phyloP scores from a whole-genome alignment of 495 filamentous ascomycete species.

The Podospora sp. region DNA sequence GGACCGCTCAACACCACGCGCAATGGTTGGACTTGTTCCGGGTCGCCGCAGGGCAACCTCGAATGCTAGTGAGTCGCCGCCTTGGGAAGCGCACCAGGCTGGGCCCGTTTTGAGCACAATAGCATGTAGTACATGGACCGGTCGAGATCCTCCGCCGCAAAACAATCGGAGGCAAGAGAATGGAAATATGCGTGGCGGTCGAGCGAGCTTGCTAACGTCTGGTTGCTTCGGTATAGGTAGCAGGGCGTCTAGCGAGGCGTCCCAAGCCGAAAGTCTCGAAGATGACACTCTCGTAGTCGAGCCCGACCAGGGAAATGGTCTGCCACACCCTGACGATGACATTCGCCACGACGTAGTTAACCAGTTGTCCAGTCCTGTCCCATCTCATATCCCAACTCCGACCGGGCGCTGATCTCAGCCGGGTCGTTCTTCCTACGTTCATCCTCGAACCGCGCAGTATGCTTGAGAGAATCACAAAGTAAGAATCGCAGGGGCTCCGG shows the following conservation, averaged over 20 bases:
- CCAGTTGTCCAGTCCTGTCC: conserved; percentile 65
- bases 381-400: conserved; percentile 97
- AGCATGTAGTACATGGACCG: conserved; percentile 23
- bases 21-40: conserved; percentile 39
- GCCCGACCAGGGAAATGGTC: conserved; percentile 72
- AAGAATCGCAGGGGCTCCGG: conserved; percentile 28
- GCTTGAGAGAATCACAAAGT: conserved; percentile 99
- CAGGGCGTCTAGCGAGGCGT: conserved; percentile 48
- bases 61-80: conserved; percentile 40
- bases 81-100: conserved; percentile 11
- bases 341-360: neutral
- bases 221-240: conserved; percentile 42
- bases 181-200: neutral
- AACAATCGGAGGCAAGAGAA: conserved; percentile 32
- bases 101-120: conserved; percentile 28
- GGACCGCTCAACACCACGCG: neutral
- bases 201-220: conserved; percentile 20
- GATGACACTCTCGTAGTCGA: conserved; percentile 79
- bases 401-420: conserved; percentile 91
- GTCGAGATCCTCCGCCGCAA: conserved; percentile 28
- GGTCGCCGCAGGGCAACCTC: conserved; percentile 41
- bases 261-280: conserved; percentile 46
- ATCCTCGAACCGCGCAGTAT: conserved; percentile 97
- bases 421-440: conserved; percentile 94
- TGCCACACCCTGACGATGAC: conserved; percentile 32